Evolutionary conservation across 2,329 filamentous ascomycete species (phyloP), one percentile per base, ranked within the genome.

Genomic region (Sclerotinia nivalis): DNA sequence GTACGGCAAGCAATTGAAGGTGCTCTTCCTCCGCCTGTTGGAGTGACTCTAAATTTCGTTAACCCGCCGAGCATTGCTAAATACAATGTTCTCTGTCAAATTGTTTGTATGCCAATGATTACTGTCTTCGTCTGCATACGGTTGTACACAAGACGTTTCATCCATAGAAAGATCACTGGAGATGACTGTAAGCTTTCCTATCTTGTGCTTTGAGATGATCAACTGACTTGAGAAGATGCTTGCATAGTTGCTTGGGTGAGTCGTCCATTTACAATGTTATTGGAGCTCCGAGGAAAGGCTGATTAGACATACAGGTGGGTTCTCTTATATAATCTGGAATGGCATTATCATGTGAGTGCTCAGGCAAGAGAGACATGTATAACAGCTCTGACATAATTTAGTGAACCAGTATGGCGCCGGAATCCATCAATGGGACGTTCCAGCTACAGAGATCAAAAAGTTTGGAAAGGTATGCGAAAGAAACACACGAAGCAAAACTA

Each of bases 1-100:
- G 6, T 25, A 12, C 61, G 47, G 6, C 47, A 65, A 43, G 62
- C 47, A 15, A 25, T 66, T 31, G 49, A 31, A 28, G 62, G 47
- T 55, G 62, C 45, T 55, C n/a, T 55, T 28, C n/a, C 62, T 28
- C 47, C 45, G 4, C 61, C 61, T 15, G 1, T 47, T 25, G 61
- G 61, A 50, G 47, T 65, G 18, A 40, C 9, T 65, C 61, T 37
- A 10, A 54, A 65, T 65, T 65, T 54, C 10, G 12, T 54, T 15
- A 37, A 40, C 47, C 47, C 47, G 9, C 61, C 47, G 2, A 65
- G 47, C 28, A 65, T 65, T n/a, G 37, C 61, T 31, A 65, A 25
- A 34, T 54, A 55, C 22, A 54, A 65, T 31, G 2, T 65, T 54
- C 47, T 65, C 47, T 65, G 49, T 31, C 61, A 65, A 25, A 28